Conservation (phyloP, 2,329 filamentous ascomycete genomes). For the Ophiostoma ips region DNA sequence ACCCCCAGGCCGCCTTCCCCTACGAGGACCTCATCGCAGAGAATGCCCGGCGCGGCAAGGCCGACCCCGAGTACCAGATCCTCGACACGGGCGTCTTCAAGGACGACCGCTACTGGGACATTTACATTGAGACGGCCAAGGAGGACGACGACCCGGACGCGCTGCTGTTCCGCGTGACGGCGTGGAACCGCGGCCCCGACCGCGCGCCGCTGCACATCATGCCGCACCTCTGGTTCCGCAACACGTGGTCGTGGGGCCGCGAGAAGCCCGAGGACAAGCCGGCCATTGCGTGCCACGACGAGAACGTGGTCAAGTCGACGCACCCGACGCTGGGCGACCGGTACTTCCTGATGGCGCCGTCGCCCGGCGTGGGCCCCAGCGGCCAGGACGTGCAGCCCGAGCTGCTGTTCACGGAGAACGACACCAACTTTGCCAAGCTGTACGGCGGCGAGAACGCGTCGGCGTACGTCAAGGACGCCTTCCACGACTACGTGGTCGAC, state of each 20-base stretch:
- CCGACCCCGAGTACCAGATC: constrained; percentile 82
- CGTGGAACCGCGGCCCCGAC: constrained; percentile 88
- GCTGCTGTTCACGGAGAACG: constrained; percentile 88
- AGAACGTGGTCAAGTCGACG: constrained; percentile 59
- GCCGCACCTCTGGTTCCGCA: constrained; percentile 92
- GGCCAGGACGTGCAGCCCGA: constrained; percentile 75
- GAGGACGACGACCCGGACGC: constrained; percentile 86
- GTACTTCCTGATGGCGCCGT: constrained; percentile 76
- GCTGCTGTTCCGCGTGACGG: constrained; percentile 83
- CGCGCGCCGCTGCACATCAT: constrained; percentile 85
- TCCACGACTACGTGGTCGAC: constrained; percentile 77
- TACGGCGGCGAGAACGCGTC: constrained; percentile 68
- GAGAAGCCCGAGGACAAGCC: constrained; percentile 67
- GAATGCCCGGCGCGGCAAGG: constrained; percentile 61
- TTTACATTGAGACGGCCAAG: constrained; percentile 92
- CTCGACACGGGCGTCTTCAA: constrained; percentile 80
- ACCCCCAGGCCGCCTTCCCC: constrained; percentile 81
- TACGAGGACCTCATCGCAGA: constrained; percentile 79
- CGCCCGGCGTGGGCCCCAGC: constrained; percentile 65
- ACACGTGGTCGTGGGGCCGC: constrained; percentile 91
- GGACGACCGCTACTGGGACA: constrained; percentile 89
- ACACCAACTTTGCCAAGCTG: constrained; percentile 70
- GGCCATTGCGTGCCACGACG: constrained; percentile 50
- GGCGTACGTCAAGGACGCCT: constrained; percentile 86
- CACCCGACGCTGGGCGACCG: constrained; percentile 72